Base-by-base conservation (phyloP, 2,329 filamentous ascomycete genomes). In the Aureobasidium subglaciale region DNA sequence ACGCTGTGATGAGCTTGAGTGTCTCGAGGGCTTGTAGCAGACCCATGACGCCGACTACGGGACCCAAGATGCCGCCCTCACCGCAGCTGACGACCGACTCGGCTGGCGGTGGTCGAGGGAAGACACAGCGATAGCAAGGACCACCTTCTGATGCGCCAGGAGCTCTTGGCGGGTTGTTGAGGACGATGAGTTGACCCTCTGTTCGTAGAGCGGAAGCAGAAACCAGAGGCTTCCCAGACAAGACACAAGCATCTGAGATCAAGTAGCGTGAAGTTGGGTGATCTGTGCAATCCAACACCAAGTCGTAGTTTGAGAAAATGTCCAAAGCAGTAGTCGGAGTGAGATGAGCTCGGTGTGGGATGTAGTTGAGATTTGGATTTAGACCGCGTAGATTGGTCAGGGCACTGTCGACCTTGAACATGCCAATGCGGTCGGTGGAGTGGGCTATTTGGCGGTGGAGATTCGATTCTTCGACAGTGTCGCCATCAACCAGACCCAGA, bases 271-370 rank as follows among this genome's bases (percentile, higher is more conserved):
- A 88, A 1, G 88, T 86, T 0, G 93, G 92, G 61, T 92, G 90
- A 70, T 99, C 93, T 9, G 92, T 97, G 69, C 93, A 99, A 70
- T 99, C 93, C 11, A 99, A 82, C 1, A 97, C 83, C 1, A 96
- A 63, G 63, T 96, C 89, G 67, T 95, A 97, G 4, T 75, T 63
- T 0, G 75, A 71, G 56, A 95, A 81, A 37, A 90, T 83, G 0
- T 75, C 69, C 6, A 82, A 71, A 0, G 90, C 87, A 52, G 86
- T 88, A 57, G 82, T 73, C 0, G 89, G 79, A 0, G 81, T 83
- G 13, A 96, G 79, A 60, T 87, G 85, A 13, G 77, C 75, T 9
- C 71, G 68, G 65, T 95, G 79, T 0, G 83, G 71, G 16, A 80
- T 69, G 64, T 90, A 90, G 1, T 69, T 79, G 16, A 88, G 75